Evolutionary conservation across 257 asterid species (phyloP), one percentile per base, ranked within the genome.

Genomic region (Paraleonurus japonicus): DNA sequence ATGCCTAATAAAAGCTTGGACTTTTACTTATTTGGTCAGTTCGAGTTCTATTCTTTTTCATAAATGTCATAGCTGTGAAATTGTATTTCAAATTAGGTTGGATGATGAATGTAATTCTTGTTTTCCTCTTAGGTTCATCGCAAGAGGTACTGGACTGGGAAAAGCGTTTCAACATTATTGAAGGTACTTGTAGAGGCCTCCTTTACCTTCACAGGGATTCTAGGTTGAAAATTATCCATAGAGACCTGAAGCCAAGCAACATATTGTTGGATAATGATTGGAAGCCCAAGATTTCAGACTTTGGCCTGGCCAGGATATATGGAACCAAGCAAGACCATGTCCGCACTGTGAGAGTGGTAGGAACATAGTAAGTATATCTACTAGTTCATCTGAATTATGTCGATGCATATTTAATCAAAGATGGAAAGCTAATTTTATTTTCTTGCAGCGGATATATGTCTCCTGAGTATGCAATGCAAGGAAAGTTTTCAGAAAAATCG

Each of bases 241-340:
- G 66, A 30, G 66, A 60, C 47, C 45, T 60, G 7, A 60, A 60
- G 66, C 66, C 66, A 16, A 60, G 66, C 27, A 60, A 60, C 47
- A 60, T 60, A 28, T 32, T 60, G 47, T 16, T 60, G 66, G 66
- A 60, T 60, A 60, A 60, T 2, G 47, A 60, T 30, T 60, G 43
- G 66, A 60, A 60, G 17, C 28, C 92, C 10, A 84, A 86, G 59
- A 88, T 88, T 64, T 84, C 95, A 4, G 91, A 88, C 68, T 88
- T 88, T 47, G 95, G 86, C 22, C 65, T 84, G 81, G 95, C 88
- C 9, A 86, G 86, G 16, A 60, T 60, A 60, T 60, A 15, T 32
- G 66, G 66, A 60, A 60, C 47, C n/a, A 60, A 60, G 45, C 66
- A 60, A 30, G 66, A 60, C 7, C 66, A 30, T n/a, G 47, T 60